A percentile compares a stretch with the other conserved stretches of the same genome.
Evolutionary conservation across 805 yeast genomes (phyloP).

Genomic region (Barnettozyma botsteinii): DNA sequence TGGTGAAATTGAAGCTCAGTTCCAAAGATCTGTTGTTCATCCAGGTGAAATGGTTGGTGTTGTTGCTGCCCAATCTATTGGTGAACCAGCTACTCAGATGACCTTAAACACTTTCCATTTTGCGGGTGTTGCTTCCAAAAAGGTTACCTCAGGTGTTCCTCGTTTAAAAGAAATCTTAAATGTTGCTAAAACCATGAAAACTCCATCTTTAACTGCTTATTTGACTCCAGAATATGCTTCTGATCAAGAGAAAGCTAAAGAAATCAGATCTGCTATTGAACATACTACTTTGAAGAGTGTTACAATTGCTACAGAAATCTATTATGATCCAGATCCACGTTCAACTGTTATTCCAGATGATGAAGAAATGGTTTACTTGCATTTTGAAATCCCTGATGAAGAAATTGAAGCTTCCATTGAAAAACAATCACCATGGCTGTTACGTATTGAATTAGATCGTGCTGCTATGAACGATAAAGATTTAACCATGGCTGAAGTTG

Average conservation of each 20-base stretch:
- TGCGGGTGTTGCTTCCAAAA: conserved; percentile 96
- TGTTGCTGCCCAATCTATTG: conserved; percentile 94
- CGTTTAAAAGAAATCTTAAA: conserved; percentile 96
- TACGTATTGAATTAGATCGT: conserved; percentile 95
- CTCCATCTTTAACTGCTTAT: conserved; percentile 99
- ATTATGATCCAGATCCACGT: conserved; percentile 97
- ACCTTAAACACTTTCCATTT: conserved; percentile 95
- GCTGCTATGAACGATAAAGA: conserved; percentile 98
- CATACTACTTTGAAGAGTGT: conserved; percentile 93
- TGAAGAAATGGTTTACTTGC: conserved; percentile 94
- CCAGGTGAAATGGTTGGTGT: conserved; percentile 99
- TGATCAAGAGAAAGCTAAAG: conserved; percentile 91
- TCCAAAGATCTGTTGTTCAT: conserved; percentile 84
- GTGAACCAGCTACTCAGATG: conserved; percentile 98
- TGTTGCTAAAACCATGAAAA: conserved; percentile 96
- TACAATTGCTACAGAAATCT: conserved; percentile 95
- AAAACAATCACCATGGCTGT: conserved; percentile 96
- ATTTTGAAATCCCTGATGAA: conserved; percentile 96
- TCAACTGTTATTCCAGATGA: conserved; percentile 96
- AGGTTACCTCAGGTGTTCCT: conserved; percentile 81
- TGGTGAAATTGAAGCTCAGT: conserved; percentile 91
- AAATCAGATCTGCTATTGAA: conserved; percentile 93
- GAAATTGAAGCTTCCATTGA: conserved; percentile 91
- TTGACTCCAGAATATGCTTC: conserved; percentile 71
- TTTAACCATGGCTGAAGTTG: conserved; percentile 96